Percentiles rank a stretch among this genome's conserved stretches.
Conservation (phyloP, 225 moss, liverwort and hornwort species). For the Thuidium tamariscinum region DNA sequence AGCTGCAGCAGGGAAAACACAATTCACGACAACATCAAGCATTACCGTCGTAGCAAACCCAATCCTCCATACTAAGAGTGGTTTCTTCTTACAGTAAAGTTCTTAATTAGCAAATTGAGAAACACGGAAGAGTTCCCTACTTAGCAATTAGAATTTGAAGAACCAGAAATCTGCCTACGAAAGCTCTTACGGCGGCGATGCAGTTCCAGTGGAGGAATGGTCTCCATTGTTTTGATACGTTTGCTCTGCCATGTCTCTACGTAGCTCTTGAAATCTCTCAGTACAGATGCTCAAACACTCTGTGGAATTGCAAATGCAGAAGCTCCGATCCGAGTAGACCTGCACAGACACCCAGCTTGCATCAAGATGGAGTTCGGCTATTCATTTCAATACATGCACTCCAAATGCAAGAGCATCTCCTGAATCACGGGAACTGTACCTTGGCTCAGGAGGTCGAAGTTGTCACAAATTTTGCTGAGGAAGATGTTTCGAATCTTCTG, state of each 20-base stretch:
- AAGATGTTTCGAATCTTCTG: neutral
- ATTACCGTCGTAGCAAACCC: neutral
- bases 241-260: neutral
- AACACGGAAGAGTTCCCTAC: neutral
- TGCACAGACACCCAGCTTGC: neutral
- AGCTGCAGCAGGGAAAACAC: neutral
- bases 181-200: neutral
- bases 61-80: neutral
- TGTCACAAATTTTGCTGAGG: neutral
- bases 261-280: neutral
- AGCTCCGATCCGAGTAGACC: neutral
- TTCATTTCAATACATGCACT: neutral
- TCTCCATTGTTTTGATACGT: neutral
- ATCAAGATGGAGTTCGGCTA: neutral
- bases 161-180: neutral
- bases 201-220: neutral
- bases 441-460: too few relatives aligned
- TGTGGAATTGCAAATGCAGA: neutral
- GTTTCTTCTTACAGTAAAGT: neutral
- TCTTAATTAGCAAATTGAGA: too few relatives aligned
- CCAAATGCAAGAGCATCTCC: neutral
- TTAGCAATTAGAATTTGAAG: neutral
- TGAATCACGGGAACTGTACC: neutral
- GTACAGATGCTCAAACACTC: neutral
- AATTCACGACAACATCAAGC: neutral